phyloP scores from a whole-genome alignment of 164 flowering plant species.

The Warburgia ugandensis region DNA sequence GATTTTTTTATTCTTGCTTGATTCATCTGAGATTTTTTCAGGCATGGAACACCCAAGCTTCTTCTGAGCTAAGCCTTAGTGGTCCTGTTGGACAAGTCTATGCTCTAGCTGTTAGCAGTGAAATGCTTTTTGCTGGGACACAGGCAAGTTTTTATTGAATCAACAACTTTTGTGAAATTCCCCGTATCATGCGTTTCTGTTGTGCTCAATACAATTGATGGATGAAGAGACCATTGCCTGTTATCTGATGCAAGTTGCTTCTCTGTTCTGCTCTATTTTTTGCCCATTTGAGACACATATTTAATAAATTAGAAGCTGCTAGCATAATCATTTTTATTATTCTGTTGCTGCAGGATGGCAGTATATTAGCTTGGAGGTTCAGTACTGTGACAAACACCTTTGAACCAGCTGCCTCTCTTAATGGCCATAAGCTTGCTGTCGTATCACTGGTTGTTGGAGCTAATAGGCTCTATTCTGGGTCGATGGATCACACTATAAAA shows the following conservation, averaged over 20 bases:
- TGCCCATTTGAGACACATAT: no score
- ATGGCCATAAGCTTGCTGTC: constrained; percentile 61
- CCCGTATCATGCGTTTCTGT: no score
- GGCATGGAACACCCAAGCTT: constrained; percentile 81
- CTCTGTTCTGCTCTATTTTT: no score
- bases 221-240: no score
- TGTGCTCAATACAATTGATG: no score
- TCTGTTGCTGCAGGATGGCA: constrained; percentile 61
- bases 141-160: no score
- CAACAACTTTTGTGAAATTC: no score
- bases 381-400: constrained; percentile 52
- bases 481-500: constrained; percentile 77
- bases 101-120: constrained; percentile 73
- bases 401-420: constrained; percentile 80
- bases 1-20: no score
- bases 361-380: constrained; percentile 82
- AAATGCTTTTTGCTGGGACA: constrained; percentile 80
- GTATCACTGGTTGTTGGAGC: constrained; percentile 84
- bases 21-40: constrained; percentile 22
- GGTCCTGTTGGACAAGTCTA: constrained; percentile 96
- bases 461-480: constrained; percentile 83
- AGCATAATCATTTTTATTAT: no score
- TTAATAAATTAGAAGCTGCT: no score
- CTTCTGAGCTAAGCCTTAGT: constrained; percentile 46
- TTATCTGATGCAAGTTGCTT: no score